Evolutionary conservation across 306 rosid species (phyloP).

Genomic region (Cyamopsis tetragonoloba): DNA sequence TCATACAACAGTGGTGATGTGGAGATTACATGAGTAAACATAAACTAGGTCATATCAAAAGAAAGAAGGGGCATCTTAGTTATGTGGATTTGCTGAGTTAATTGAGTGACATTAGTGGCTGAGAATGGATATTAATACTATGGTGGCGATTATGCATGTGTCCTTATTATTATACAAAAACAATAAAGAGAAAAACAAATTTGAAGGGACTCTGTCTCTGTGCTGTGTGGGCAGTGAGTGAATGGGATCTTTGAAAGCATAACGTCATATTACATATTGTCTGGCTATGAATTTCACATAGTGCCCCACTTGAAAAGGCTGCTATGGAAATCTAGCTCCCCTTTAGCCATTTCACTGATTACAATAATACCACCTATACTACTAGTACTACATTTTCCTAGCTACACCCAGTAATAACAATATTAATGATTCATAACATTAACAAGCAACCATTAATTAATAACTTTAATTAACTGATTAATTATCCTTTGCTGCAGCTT

Average conservation of each 20-base stretch:
- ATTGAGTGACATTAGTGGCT: neutral
- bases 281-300: constrained; percentile 29
- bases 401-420: neutral
- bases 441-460: constrained; percentile 11
- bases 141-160: constrained; percentile 22
- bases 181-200: neutral
- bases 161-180: neutral
- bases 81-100: neutral
- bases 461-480: too few relatives aligned
- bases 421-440: neutral
- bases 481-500: constrained; percentile 25
- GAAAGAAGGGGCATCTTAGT: neutral
- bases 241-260: constrained; percentile 36
- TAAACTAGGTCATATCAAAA: neutral
- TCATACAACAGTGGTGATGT: neutral
- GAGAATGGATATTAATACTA: constrained; percentile 29
- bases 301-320: constrained; percentile 42
- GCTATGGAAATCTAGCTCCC: constrained; percentile 1
- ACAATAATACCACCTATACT: constrained; percentile 27
- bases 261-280: constrained; percentile 33
- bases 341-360: constrained; percentile 20
- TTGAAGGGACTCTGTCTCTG: constrained; percentile 12
- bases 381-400: too few relatives aligned
- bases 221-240: neutral
- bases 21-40: neutral